These are phyloP conservation scores for Skeletonema grethae DNA, from an alignment of 108 stramenopile species.

Conservation along the genomic window DNA sequence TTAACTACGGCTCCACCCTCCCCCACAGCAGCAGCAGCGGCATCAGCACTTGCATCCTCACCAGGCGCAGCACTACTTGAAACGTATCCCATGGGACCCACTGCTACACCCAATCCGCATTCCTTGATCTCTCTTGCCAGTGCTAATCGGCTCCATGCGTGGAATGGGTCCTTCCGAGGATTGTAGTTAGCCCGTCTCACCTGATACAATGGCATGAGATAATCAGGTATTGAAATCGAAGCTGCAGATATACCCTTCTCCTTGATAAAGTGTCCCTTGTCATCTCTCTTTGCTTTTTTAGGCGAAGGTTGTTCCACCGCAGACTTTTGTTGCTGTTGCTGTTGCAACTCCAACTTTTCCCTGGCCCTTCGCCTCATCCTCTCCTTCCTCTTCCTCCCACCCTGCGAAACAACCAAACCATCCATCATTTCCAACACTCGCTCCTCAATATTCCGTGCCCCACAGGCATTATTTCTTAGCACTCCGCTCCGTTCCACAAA, in stretches of 20 bases:
- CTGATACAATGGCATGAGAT: conserved; percentile 76
- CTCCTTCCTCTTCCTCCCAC: conserved; percentile 41
- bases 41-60: conserved; percentile 1
- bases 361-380: conserved; percentile 40
- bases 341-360: conserved; percentile 13
- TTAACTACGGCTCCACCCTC: conserved; percentile 10
- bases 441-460: conserved; percentile 66
- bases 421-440: conserved; percentile 68
- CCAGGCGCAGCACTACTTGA: conserved; percentile 5
- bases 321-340: conserved; percentile 7
- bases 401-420: conserved; percentile 50
- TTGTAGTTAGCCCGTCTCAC: conserved; percentile 39
- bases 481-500: conserved; percentile 83
- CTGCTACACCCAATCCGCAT: conserved; percentile 69
- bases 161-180: conserved; percentile 49
- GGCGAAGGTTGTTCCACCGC: background rate
- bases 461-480: conserved; percentile 53
- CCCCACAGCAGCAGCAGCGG: background rate
- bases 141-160: conserved; percentile 57
- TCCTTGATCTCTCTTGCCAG: conserved; percentile 75
- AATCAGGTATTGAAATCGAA: conserved; percentile 25
- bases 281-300: conserved; percentile 25
- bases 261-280: conserved; percentile 40
- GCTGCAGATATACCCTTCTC: background rate
- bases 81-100: conserved; percentile 51